Evolutionary conservation across 2,329 filamentous ascomycete genomes (phyloP).

Genomic region (Bertia moriformis): DNA sequence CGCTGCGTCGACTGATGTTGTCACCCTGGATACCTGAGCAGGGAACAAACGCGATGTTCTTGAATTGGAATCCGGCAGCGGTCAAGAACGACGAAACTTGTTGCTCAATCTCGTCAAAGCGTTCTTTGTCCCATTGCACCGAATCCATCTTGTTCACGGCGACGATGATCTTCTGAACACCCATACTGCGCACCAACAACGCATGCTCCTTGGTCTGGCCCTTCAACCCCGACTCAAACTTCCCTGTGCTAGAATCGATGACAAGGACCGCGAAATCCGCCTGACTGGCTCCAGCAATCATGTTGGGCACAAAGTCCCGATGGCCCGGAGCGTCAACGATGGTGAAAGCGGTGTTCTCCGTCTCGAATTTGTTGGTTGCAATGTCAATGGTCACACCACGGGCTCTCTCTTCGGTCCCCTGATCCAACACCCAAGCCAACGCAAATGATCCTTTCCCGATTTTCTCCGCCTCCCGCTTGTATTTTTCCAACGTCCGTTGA

Average conservation of each 20-base stretch:
- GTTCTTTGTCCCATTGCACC: conserved; percentile 65
- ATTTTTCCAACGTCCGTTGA: conserved; percentile 75
- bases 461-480: conserved; percentile 73
- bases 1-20: conserved; percentile 56
- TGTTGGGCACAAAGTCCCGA: conserved; percentile 91
- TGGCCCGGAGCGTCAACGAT: conserved; percentile 93
- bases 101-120: conserved; percentile 73
- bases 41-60: conserved; percentile 75
- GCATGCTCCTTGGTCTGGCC: conserved; percentile 93
- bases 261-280: conserved; percentile 92
- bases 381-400: conserved; percentile 94
- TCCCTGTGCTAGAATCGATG: conserved; percentile 77
- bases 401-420: conserved; percentile 74
- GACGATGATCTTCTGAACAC: conserved; percentile 74
- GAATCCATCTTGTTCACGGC: conserved; percentile 93
- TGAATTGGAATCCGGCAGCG: conserved; percentile 65
- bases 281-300: conserved; percentile 93
- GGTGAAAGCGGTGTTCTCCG: conserved; percentile 72
- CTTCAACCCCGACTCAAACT: conserved; percentile 83
- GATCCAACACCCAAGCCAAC: conserved; percentile 91
- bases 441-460: conserved; percentile 93
- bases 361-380: conserved; percentile 87
- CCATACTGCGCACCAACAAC: conserved; percentile 75
- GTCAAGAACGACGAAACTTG: conserved; percentile 73
- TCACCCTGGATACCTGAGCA: conserved; percentile 80